These are phyloP conservation scores for Chamaenerion angustifolium DNA, from an alignment of 345 rosid genomes.

Conservation along the genomic window DNA sequence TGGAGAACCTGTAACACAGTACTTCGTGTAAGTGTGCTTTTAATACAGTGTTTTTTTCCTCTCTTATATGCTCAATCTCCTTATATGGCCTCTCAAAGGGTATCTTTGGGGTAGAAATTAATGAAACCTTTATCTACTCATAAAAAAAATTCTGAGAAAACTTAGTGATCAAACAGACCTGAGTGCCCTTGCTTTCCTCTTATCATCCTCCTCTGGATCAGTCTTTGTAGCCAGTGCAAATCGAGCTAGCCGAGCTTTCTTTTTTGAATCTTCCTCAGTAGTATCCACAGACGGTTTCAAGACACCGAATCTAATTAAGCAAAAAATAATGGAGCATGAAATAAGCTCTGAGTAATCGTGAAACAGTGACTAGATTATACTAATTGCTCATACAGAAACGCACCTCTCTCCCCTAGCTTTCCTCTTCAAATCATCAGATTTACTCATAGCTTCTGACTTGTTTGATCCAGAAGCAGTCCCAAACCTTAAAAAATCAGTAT, in stretches of 20 bases:
- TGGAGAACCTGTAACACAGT: constrained; percentile 38
- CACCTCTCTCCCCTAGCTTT: constrained; percentile 96
- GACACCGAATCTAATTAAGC: constrained; percentile 51
- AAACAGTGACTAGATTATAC: too few species aligned
- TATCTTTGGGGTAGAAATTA: background rate
- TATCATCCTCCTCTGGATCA: constrained; percentile 60
- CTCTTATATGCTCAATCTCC: background rate
- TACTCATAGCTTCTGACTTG: constrained; percentile 33
- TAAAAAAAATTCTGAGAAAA: constrained; percentile 1
- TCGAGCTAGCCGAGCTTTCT: constrained; percentile 76
- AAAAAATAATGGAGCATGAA: background rate
- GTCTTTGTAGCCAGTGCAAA: constrained; percentile 41
- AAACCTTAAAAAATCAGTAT: constrained; percentile 34
- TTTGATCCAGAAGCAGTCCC: constrained; percentile 31
- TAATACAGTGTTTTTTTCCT: background rate
- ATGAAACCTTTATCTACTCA: constrained; percentile 3
- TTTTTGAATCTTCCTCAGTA: constrained; percentile 62
- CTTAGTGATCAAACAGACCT: constrained; percentile 28
- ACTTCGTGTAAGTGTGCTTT: background rate
- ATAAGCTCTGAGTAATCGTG: too few species aligned
- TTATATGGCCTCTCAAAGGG: background rate
- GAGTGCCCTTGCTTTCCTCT: constrained; percentile 65
- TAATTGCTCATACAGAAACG: background rate
- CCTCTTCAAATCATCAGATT: constrained; percentile 70
- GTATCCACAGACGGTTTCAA: constrained; percentile 22